Base-by-base conservation (phyloP, 495 filamentous ascomycete genomes). In the Neurospora sp. region DNA sequence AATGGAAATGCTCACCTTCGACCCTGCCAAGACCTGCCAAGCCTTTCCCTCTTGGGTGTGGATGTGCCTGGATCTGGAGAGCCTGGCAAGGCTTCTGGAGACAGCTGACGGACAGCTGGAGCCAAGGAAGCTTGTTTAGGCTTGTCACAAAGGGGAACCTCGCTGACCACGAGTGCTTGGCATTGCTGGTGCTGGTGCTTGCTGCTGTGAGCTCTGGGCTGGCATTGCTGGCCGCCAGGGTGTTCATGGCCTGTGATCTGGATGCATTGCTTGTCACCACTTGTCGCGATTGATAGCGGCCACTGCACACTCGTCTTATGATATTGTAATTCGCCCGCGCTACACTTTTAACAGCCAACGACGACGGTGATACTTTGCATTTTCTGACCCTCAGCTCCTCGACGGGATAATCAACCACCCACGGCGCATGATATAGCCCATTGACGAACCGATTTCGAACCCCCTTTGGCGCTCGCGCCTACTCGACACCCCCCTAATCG, bases 111-210 rank as follows among this genome's bases (percentile, higher is more conserved):
- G 54, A 2, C 54, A 66, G 54, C 27, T 66, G 54, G 12, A 66
- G 54, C 54, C 7, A 18, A 16, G 11, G 44, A 48, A 66, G 27
- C 27, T 62, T 62, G 54, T 31, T 59, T 23, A 16, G 48, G 1
- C 48, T 31, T 59, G 48, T 14, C 48, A 31, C 48, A 31, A 59
- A 59, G 48, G 48, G 54, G 54, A 16, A 27, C 27, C 27, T 62
- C 54, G 54, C 23, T 35, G 54, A 62, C 54, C 54, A 62, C 54
- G 54, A 35, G 54, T 66, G 54, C 54, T 66, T 66, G 54, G 54
- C 54, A 31, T 62, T 31, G 6, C n/a, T 76, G 76, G 75, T 75
- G 69, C 70, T 74, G 76, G 75, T 75, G 69, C 70, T 74, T 69
- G 71, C 11, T 27, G 39, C 23, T 31, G 9, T 42, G 41, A 48